A percentile compares a stretch with the other conserved stretches of the same genome.
Evolutionary conservation across 106 monocot species (phyloP).

Genomic region (Platanthera guangdongensis): DNA sequence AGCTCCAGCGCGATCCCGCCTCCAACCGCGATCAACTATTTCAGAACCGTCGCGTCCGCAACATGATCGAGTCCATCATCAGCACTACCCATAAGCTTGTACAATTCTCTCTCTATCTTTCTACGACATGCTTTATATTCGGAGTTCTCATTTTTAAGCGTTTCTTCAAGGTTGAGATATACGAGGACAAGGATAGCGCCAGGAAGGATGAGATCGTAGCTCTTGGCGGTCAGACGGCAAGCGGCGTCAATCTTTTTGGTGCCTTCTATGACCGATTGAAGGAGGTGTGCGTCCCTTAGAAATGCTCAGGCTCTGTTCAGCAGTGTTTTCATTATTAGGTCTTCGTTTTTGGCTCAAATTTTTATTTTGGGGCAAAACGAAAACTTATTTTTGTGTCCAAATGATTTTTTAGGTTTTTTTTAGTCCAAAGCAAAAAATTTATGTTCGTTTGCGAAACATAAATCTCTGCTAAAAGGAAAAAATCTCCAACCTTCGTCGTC

Average conservation of each 20-base stretch:
- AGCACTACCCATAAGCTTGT: conserved; percentile 73
- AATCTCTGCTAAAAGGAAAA: too few species aligned
- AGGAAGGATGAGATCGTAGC: conserved; percentile 86
- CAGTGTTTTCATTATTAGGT: background rate
- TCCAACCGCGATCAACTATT: conserved; percentile 75
- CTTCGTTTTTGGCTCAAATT: background rate
- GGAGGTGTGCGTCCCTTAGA: conserved; percentile 38
- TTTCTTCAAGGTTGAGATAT: conserved; percentile 55
- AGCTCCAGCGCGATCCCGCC: conserved; percentile 86
- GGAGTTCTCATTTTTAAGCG: background rate
- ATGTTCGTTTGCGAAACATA: too few species aligned
- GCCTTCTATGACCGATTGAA: conserved; percentile 84
- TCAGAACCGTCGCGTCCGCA: conserved; percentile 88
- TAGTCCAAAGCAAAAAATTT: too few species aligned
- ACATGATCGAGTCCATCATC: conserved; percentile 68
- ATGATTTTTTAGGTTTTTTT: too few species aligned
- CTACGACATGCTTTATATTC: background rate
- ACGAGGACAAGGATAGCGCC: conserved; percentile 82
- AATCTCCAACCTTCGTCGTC: too few species aligned
- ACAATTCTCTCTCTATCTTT: background rate
- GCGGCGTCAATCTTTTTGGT: conserved; percentile 47
- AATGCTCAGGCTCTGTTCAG: background rate
- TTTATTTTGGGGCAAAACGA: too few species aligned
- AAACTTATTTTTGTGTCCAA: too few species aligned
- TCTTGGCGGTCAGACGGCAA: conserved; percentile 59